Evolutionary conservation across 2,329 filamentous ascomycete genomes (phyloP), one percentile per base, ranked within the genome.

Genomic region (Colletotrichum filicis): DNA sequence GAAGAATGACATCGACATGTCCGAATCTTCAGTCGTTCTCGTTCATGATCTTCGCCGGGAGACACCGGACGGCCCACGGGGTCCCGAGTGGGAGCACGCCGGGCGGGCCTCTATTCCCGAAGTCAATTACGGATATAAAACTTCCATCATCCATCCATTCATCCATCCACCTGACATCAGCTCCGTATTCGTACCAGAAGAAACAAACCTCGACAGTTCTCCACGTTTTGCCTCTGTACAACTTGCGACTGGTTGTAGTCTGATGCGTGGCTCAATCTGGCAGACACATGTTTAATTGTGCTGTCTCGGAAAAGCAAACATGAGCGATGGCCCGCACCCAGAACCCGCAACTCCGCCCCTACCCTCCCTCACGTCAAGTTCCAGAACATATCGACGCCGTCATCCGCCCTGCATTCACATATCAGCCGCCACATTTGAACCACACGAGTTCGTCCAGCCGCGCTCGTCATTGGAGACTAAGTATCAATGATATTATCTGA

Each of bases 181-280:
- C 37, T 42, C 14, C 14, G 16, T 19, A 42, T 7, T 19, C 37
- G 14, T 42, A 42, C 11, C 5, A 42, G 37, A n/a, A 32, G 19
- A 55, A 42, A 42, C 30, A 42, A 57, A 59, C 32, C 46, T 71
- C 63, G 46, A 49, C 28, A 56, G 37, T 46, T 70, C 37, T 14
- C 9, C 46, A 42, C 26, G n/a, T 55, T 24, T 22, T 22, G 42
- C 19, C 7, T n/a, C 42, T n/a, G 7, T 16, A 16, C 19, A 6
- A 49, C 14, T 62, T 60, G n/a, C 56, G 42, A 66, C 62, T 42
- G 19, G 32, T 32, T 46, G 26, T 26, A 22, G 49, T 28, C 35
- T 53, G 26, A 42, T 53, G 26, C 58, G 57, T 12, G 22, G 14
- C 57, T 5, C 35, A n/a, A 49, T 35, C 63, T 52, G 28, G 28